Evolutionary conservation across 75 land plant genomes (phyloP), one percentile per base, ranked within the genome.

Genomic region (Gnetum montanum): DNA sequence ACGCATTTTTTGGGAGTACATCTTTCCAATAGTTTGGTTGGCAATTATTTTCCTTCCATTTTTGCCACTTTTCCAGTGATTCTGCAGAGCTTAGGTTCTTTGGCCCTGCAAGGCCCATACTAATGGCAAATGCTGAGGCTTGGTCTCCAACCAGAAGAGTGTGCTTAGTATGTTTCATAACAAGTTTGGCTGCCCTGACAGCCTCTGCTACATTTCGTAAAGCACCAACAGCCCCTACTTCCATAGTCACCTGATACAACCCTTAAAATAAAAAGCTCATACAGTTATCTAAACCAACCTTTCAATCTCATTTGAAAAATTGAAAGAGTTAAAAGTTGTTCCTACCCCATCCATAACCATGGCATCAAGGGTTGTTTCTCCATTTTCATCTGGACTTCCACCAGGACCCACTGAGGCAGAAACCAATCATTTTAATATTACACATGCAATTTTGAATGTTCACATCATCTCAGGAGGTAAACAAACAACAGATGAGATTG

Each of bases 361-460:
- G 25, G 98, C 98, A 78, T 94, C 98, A 51, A 90, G 55, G 31
- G 98, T 90, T 22, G 98, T 94, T 62, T 94, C 98, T 55, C 98
- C 98, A 67, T 74, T 81, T 46, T 94, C 98, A 74, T 94, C 96
- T 33, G 98, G 98, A 70, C 96, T 94, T 15, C 98, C 98, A 48
- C 98, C 98, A 58, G 78, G 86, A 15, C 98, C 98, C 60, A 94
- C 98, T 94, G 78, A 41, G 43, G 22, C 49, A 8, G 8, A 8
- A 8, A 60, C 31, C 49, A n/a, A n/a, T n/a, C n/a, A 34, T n/a
- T n/a, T n/a, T n/a, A n/a, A n/a, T n/a, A n/a, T n/a, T n/a, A n/a
- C n/a, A n/a, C n/a, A n/a, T n/a, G n/a, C n/a, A n/a, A n/a, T n/a
- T n/a, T n/a, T n/a, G n/a, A n/a, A n/a, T n/a, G n/a, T n/a, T n/a